Evolutionary conservation across 2,329 filamentous ascomycete genomes (phyloP).

Genomic region (Neoarthrinium moseri): DNA sequence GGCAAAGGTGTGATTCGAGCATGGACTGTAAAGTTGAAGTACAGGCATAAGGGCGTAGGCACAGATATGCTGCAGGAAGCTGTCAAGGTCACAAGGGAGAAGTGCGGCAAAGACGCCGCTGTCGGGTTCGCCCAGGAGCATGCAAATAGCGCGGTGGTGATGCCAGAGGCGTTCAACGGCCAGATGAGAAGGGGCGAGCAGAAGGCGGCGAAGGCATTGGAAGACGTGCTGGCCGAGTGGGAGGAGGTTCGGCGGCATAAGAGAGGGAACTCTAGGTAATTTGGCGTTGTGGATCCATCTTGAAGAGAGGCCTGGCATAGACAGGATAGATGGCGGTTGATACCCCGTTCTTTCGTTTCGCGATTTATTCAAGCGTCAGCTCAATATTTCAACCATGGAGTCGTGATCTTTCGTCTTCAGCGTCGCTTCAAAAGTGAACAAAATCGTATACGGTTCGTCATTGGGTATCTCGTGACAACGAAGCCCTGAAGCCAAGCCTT

Average conservation of each 20-base stretch:
- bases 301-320: no score
- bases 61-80: slow-evolving; percentile 71
- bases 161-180: slow-evolving; percentile 63
- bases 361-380: background rate
- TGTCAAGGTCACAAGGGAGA: slow-evolving; percentile 64
- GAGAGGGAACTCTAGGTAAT: slow-evolving; percentile 6
- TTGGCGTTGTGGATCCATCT: no score
- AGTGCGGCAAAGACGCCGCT: slow-evolving; percentile 65
- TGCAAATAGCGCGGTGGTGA: slow-evolving; percentile 67
- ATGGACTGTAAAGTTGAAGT: slow-evolving; percentile 74
- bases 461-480: no score
- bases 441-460: no score
- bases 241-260: slow-evolving; percentile 38
- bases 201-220: slow-evolving; percentile 52
- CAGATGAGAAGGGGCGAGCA: slow-evolving; percentile 59
- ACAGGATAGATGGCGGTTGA: slow-evolving; percentile 8
- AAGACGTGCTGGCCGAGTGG: slow-evolving; percentile 48
- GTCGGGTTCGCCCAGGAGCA: slow-evolving; percentile 75
- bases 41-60: slow-evolving; percentile 71
- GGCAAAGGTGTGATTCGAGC: slow-evolving; percentile 73
- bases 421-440: no score
- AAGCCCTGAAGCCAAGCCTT: no score
- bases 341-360: slow-evolving; percentile 5
- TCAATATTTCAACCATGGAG: background rate
- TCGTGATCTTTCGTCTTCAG: no score